A percentile compares a stretch with the other conserved stretches of the same genome.
phyloP scores from a whole-genome alignment of 2,329 filamentous ascomycete species.

The Trichoderma atroviride region DNA sequence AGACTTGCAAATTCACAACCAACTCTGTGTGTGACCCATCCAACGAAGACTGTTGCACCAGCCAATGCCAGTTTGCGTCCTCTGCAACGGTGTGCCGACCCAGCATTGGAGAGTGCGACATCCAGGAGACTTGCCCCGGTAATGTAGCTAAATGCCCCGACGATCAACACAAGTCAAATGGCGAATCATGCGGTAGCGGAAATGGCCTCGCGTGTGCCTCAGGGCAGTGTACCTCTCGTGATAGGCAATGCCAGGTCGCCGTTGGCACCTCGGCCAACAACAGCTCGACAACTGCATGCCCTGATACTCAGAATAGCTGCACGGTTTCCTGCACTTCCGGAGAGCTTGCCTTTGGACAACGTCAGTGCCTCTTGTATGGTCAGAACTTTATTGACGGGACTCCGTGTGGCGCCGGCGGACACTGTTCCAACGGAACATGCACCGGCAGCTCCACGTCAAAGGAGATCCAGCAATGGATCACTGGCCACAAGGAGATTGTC shows the following conservation, averaged over 20 bases:
- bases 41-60: constrained; percentile 81
- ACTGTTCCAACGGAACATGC: constrained; percentile 78
- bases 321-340: constrained; percentile 71
- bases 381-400: constrained; percentile 97
- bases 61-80: constrained; percentile 66
- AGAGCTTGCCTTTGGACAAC: constrained; percentile 7
- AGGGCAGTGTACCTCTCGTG: constrained; percentile 90
- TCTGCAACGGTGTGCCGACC: constrained; percentile 76
- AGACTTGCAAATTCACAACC: constrained; percentile 80
- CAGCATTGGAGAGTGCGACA: constrained; percentile 81
- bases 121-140: constrained; percentile 80
- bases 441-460: constrained; percentile 68
- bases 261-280: constrained; percentile 73
- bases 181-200: constrained; percentile 71
- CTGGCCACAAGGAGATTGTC: constrained; percentile 74
- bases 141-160: constrained; percentile 70
- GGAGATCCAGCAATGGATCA: constrained; percentile 76
- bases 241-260: constrained; percentile 83
- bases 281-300: constrained; percentile 81
- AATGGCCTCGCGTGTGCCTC: constrained; percentile 75
- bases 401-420: constrained; percentile 76
- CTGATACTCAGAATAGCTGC: constrained; percentile 57
- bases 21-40: constrained; percentile 76
- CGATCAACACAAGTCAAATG: constrained; percentile 72
- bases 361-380: constrained; percentile 71